Evolutionary conservation across 2,329 filamentous ascomycete genomes (phyloP), one percentile per base, ranked within the genome.

Genomic region (Hymenoscyphus infarciens): DNA sequence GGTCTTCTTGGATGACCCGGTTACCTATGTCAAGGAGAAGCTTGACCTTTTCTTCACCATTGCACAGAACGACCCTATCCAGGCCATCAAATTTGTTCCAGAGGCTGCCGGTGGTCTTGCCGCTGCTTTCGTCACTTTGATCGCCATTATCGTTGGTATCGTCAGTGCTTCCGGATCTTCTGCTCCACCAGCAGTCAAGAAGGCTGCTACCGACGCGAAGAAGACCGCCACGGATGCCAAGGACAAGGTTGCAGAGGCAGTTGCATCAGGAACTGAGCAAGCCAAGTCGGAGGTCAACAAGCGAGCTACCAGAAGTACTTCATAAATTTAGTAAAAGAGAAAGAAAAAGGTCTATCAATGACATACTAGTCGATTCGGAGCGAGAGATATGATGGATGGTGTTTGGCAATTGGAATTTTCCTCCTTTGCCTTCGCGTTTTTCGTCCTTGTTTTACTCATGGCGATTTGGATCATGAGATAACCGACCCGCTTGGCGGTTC

Each of bases 21-120:
- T 97, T 71, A 81, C 81, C 70, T 99, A 90, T 79, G 77, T 97
- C 79, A 91, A 88, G 79, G 91, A 97, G 88, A 98, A 97, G 87
- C 77, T 96, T 66, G 89, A 96, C 71, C 87, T 96, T 67, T 99
- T 99, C 85, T 76, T 95, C 72, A 88, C 87, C 71, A 88, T 98
- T 73, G 90, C 87, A 72, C 83, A 90, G 79, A 83, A 84, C 69
- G 89, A 94, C 76, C 92, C 92, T 59, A 80, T 96, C 73, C 80
- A 91, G 79, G 92, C 92, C 52, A 85, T 94, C 77, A 90, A 91
- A 77, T 90, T 92, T 72, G 90, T 97, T 68, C 95, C 95, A 69
- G 95, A 97, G 80, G 88, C 96, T 71, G 91, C 92, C 67, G 92
- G 87, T 74, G 91, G 87, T 73, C 80, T 96, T 73, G 89, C 82